These are phyloP conservation scores for Silene vulgaris DNA, from an alignment of 179 eudicot species.

Conservation along the genomic window DNA sequence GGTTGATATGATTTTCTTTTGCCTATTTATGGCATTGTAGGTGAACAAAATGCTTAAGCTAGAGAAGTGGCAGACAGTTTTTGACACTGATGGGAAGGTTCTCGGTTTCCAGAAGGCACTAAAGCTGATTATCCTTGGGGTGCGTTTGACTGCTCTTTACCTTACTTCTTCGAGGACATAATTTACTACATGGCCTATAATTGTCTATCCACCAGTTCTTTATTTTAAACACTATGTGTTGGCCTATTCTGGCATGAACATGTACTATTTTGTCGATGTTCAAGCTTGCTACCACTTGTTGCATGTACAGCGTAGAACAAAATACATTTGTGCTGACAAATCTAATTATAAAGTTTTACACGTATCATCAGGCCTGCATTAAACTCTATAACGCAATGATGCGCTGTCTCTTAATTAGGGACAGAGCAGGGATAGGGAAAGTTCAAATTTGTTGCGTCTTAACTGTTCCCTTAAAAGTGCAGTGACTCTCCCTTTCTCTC, in stretches of 20 bases:
- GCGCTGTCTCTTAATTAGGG: too few relatives aligned
- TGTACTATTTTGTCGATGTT: background rate
- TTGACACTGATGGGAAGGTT: slow-evolving; percentile 75
- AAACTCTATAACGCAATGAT: background rate
- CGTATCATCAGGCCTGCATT: background rate
- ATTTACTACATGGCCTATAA: background rate
- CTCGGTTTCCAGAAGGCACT: slow-evolving; percentile 69
- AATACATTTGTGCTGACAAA: background rate
- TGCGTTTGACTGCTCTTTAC: slow-evolving; percentile 28
- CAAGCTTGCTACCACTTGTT: background rate
- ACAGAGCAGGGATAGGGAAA: too few relatives aligned
- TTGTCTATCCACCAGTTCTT: background rate
- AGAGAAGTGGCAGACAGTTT: slow-evolving; percentile 83
- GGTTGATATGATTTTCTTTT: background rate
- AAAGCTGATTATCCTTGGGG: slow-evolving; percentile 74
- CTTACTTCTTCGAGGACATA: background rate
- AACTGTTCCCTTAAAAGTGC: too few relatives aligned
- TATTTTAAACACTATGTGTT: background rate
- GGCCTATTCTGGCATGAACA: background rate
- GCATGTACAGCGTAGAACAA: background rate
- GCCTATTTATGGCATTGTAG: slow-evolving; percentile 39
- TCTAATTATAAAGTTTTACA: background rate
- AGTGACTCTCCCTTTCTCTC: too few relatives aligned
- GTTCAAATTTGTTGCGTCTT: too few relatives aligned
- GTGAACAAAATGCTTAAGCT: slow-evolving; percentile 89